Base-by-base conservation (phyloP, 371 early-diverging fungal species). In the Massospora cicadina region DNA sequence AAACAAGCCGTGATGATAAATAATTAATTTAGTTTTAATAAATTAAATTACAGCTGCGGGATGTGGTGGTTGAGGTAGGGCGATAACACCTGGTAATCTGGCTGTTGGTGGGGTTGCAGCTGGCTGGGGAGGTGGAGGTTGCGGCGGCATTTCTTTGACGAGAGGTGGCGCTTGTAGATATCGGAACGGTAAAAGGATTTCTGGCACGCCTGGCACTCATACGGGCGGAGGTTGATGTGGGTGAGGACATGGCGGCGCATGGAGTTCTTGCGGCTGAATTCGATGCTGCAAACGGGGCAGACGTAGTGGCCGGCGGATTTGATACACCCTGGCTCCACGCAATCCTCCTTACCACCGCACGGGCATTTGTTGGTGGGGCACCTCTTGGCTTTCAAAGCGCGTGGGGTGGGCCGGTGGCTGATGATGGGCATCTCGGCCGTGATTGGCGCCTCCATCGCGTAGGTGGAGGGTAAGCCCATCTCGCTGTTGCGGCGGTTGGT, bases 201-300 rank as follows among this genome's bases (percentile, higher is more conserved):
- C 25, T 59, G 26, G 33, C 65, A 65, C 23, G 27, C 32, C 32
- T 21, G 17, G 28, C 65, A 65, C 23, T 57, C 30, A n/a, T 65
- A 65, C 10, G 65, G 65, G 13, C 65, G 23, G 26, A 57, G 33
- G 43, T 65, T 65, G 53, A 65, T 57, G 31, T 65, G 65, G 53
- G 65, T 65, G 2, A 58, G 31, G 2, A 59, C 65, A 56, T 65
- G 65, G 7, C 65, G 57, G 2, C 65, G 65, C 59, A 65, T 57
- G n/a, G 30, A 29, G 59, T 65, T 57, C 26, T 57, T 59, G 25
- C 65, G 31, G 21, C 27, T 33, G 59, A 65, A 65, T n/a, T 65
- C 58, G 21, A 31, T 56, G 53, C 33, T 43, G 29, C 65, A 65
- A 24, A 65, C 58, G 24, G 58, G 65, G 33, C 65, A 65, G 7